Percentiles rank a stretch among this genome's conserved stretches.
Conservation (phyloP, 2,329 filamentous ascomycete species). For the Aspergillus neotritici region DNA sequence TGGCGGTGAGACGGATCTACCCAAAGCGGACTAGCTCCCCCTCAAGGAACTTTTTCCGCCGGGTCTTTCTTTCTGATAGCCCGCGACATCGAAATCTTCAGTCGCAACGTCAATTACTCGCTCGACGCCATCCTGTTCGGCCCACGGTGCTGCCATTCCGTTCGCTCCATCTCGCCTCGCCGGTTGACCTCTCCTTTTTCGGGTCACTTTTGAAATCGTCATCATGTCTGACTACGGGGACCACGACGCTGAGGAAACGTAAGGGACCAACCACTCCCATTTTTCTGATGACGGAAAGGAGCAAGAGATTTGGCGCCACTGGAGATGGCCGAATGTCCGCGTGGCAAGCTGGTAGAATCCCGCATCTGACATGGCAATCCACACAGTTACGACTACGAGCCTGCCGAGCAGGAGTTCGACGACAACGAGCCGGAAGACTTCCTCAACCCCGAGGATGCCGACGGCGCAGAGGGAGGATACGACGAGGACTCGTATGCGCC, state of each 20-base stretch:
- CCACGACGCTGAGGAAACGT: conserved; percentile 57
- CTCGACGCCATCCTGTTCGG: conserved; percentile 8
- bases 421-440: conserved; percentile 60
- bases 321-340: too few species aligned
- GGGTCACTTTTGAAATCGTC: conserved; percentile 12
- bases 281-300: neutral
- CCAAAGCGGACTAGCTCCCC: conserved; percentile 23
- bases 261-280: conserved; percentile 29
- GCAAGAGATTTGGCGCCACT: neutral
- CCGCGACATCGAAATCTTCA: conserved; percentile 21
- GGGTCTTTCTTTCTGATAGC: conserved; percentile 24
- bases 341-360: too few species aligned
- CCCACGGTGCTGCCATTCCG: conserved; percentile 9
- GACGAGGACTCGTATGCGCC: conserved; percentile 41
- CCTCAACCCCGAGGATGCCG: conserved; percentile 50
- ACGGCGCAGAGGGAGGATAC: conserved; percentile 50
- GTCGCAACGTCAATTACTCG: conserved; percentile 12
- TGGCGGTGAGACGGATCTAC: conserved; percentile 25
- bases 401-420: conserved; percentile 60
- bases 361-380: conserved; percentile 19
- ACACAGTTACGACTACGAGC: conserved; percentile 46
- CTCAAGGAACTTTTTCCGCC: conserved; percentile 33
- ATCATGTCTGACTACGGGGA: conserved; percentile 70
- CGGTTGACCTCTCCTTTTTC: conserved; percentile 12
- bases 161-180: conserved; percentile 8